These are phyloP conservation scores for Fraxinus xanthoxyloides DNA, from an alignment of 305 asterid genomes.

Conservation along the genomic window DNA sequence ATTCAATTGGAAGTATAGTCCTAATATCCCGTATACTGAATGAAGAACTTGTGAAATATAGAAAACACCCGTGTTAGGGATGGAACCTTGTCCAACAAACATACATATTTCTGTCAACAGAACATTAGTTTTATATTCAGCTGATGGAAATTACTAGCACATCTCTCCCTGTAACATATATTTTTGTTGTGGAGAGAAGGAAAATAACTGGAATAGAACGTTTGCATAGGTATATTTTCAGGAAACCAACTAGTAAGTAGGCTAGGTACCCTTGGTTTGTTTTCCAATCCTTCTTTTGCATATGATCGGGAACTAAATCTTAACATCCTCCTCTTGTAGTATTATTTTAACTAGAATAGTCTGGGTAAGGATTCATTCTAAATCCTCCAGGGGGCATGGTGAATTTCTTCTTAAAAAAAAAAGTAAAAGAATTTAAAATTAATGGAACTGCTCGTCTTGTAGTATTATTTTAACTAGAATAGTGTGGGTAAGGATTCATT, in stretches of 20 bases:
- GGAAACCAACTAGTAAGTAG: not conserved
- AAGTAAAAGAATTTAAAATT: not conserved
- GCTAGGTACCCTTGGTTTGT: not conserved
- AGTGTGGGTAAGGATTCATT: not conserved
- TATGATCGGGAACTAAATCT: not conserved
- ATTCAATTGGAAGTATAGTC: not conserved
- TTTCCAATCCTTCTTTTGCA: not conserved
- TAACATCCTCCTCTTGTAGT: not conserved
- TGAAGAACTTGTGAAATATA: not conserved
- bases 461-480: not conserved
- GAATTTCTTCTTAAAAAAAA: not conserved
- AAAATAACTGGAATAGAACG: not conserved
- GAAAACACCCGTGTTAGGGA: not conserved
- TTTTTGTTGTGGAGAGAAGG: not conserved
- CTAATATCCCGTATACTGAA: not conserved
- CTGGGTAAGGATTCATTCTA: not conserved
- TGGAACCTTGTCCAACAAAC: not conserved
- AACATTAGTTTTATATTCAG: not conserved
- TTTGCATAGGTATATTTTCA: not conserved
- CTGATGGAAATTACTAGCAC: not conserved
- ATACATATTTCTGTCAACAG: not conserved
- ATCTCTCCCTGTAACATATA: not conserved
- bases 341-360: not conserved
- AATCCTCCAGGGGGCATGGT: not conserved
- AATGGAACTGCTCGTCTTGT: not conserved